phyloP scores from a whole-genome alignment of 31 red algal species.

The Odonthalia washingtoniensis region DNA sequence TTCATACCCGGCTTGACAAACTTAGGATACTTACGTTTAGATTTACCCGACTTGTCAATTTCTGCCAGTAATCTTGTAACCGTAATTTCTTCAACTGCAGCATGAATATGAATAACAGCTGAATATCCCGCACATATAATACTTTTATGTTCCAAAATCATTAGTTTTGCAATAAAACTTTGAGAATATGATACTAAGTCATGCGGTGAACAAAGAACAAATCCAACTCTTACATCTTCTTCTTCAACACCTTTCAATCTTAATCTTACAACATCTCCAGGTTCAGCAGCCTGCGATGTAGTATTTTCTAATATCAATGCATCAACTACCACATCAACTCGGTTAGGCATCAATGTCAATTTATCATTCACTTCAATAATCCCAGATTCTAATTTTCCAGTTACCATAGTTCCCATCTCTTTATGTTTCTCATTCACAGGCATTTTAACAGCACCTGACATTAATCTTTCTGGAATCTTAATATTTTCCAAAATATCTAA shows the following conservation, averaged over 20 bases:
- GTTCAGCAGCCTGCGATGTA: constrained; percentile 65
- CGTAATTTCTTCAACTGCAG: constrained; percentile 82
- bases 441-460: constrained; percentile 77
- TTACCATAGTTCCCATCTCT: constrained; percentile 90
- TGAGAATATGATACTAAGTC: constrained; percentile 61
- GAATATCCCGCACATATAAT: constrained; percentile 96
- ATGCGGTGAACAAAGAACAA: constrained; percentile 69
- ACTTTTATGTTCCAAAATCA: constrained; percentile 95
- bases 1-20: constrained; percentile 95
- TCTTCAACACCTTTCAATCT: constrained; percentile 85
- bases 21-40: constrained; percentile 80
- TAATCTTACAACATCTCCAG: constrained; percentile 77
- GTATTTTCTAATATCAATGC: constrained; percentile 77
- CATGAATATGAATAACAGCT: constrained; percentile 92
- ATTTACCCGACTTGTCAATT: constrained; percentile 86
- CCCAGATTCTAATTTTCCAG: constrained; percentile 92
- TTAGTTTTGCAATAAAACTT: constrained; percentile 84
- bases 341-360: constrained; percentile 89
- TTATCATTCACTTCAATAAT: constrained; percentile 77
- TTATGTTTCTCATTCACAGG: constrained; percentile 94
- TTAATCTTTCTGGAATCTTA: constrained; percentile 74
- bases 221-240: constrained; percentile 86
- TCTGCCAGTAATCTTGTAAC: constrained; percentile 83
- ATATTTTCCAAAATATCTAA: constrained; percentile 84
- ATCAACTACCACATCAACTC: constrained; percentile 78